Evolutionary conservation across 805 yeast genomes (phyloP), one percentile per base, ranked within the genome.

Genomic region (Saturnispora halmiae): DNA sequence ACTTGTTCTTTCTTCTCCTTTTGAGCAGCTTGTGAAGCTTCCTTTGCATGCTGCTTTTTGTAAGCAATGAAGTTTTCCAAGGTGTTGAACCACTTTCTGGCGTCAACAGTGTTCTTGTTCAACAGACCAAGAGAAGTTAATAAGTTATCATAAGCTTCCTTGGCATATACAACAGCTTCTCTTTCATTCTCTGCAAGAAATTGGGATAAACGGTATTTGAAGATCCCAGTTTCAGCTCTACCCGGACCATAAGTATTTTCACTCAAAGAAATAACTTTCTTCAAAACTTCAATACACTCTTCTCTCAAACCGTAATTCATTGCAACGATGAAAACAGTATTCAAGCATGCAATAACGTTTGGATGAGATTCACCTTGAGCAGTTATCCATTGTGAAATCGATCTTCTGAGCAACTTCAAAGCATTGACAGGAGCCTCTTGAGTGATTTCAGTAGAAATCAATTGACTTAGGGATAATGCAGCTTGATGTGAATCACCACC

Each of bases 401-500:
- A 75, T 55, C 80, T 76, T 43, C 67, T 60, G 57, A 77, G 75
- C 43, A 82, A 62, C 47, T 75, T 69, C 48, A 87, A 65, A 1
- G 90, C 73, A 47, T 81, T 79, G 26, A 67, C 61, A 30, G 73
- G 63, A 50, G 77, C 74, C 27, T 75, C 75, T 49, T 74, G 72
- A 8, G 73, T 63, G 31, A 76, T 64, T 59, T 88, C 96, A 53
- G 73, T 70, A 53, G 69, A 72, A 1, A 92, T 94, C 49, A 88
- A 64, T 60, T 85, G 86, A 51, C 79, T 69, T 56, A 81, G 74
- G 31, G 84, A 67, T 49, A 85, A 71, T 29, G 85, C 60, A 20
- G 88, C 73, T 48, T 86, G 90, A 52, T 73, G 74, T 11, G 92
- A 74, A 55, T 90, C 97, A 47, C 77, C 60, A 46, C 98, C 98